These are phyloP conservation scores for Tillandsia leiboldiana DNA, from an alignment of 176 grass and related monocot species.

Conservation along the genomic window DNA sequence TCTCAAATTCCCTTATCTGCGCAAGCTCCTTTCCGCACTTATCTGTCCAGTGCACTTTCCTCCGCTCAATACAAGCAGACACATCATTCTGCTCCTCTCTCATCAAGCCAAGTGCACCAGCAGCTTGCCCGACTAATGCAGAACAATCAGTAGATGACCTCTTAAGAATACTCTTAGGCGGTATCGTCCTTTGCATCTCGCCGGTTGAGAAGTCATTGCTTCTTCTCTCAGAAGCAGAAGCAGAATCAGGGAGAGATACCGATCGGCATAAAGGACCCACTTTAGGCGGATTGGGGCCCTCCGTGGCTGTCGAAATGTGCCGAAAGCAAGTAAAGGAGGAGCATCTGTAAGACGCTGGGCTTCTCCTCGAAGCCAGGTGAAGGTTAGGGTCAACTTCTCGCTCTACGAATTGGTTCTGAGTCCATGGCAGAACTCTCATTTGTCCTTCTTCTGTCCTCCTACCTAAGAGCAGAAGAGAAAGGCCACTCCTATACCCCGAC, in stretches of 20 bases:
- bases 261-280: neutral
- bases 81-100: neutral
- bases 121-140: neutral
- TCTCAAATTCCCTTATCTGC: constrained; percentile 18
- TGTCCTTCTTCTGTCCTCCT: neutral
- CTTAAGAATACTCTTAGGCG: constrained; percentile 7
- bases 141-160: neutral
- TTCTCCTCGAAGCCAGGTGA: constrained; percentile 18
- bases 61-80: neutral
- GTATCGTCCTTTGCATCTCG: constrained; percentile 1
- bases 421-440: constrained; percentile 24
- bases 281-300: constrained; percentile 9
- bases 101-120: neutral
- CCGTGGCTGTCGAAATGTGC: neutral
- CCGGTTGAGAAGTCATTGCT: neutral
- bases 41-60: constrained; percentile 27
- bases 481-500: constrained; percentile 6
- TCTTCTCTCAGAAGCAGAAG: neutral
- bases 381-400: constrained; percentile 8
- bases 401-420: constrained; percentile 1
- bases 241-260: constrained; percentile 10
- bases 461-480: constrained; percentile 1
- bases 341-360: constrained; percentile 2
- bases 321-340: constrained; percentile 7
- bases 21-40: constrained; percentile 22